A percentile compares a stretch with the other conserved stretches of the same genome.
phyloP scores from a whole-genome alignment of 129 eudicot species.

The Solidago caesia region DNA sequence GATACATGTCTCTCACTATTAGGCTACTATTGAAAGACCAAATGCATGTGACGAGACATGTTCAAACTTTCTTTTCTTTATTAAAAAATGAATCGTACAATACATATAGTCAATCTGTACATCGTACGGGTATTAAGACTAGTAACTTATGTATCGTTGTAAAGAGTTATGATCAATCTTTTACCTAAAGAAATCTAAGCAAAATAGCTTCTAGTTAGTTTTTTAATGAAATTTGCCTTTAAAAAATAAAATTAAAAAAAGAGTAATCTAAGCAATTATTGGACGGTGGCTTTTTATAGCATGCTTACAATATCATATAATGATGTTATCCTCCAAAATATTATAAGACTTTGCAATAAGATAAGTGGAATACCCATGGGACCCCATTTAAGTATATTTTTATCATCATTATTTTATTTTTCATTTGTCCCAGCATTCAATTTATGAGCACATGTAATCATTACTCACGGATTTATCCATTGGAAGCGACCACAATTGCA shows the following conservation, averaged over 20 bases:
- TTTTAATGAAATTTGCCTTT: too few species aligned
- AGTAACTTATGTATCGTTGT: too few species aligned
- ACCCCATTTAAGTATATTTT: conserved; percentile 16
- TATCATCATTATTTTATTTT: conserved; percentile 7
- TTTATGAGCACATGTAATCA: not conserved
- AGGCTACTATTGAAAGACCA: too few species aligned
- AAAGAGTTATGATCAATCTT: not conserved
- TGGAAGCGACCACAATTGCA: conserved; percentile 4
- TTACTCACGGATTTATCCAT: conserved; percentile 24
- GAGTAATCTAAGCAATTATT: conserved; percentile 14
- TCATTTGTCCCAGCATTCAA: not conserved
- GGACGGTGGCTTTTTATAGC: conserved; percentile 17
- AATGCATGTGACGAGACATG: too few species aligned
- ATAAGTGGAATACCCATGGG: conserved; percentile 25
- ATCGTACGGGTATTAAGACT: too few species aligned
- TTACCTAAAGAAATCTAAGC: not conserved
- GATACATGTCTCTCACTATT: too few species aligned
- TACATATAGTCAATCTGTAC: too few species aligned
- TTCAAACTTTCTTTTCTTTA: too few species aligned
- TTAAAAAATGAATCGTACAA: too few species aligned
- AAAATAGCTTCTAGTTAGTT: not conserved
- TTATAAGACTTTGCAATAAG: conserved; percentile 21
- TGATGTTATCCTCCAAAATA: conserved; percentile 9
- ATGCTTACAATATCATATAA: conserved; percentile 29
- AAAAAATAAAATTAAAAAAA: too few species aligned